Conservation (phyloP, 306 rosid genomes). For the Lupinus albus region DNA sequence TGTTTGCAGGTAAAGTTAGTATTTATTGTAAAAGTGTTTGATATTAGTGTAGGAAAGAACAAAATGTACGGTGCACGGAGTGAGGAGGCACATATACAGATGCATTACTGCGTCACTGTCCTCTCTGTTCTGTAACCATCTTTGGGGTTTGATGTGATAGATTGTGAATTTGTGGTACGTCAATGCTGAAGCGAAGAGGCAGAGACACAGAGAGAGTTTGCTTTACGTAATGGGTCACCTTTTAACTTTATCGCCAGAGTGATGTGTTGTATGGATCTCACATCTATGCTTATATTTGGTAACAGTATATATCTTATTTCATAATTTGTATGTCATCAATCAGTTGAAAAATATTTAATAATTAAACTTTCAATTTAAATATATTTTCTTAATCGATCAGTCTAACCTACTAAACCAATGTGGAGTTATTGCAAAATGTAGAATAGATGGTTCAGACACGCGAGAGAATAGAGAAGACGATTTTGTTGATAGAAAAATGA, state of each 20-base stretch:
- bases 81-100: constrained; percentile 19
- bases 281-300: not conserved
- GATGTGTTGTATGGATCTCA: not conserved
- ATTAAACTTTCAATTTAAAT: too few relatives aligned
- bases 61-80: constrained; percentile 23
- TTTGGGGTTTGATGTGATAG: constrained; percentile 29
- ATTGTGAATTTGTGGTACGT: constrained; percentile 21
- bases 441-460: too few relatives aligned
- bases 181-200: not conserved
- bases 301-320: too few relatives aligned
- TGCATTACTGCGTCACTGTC: constrained; percentile 38
- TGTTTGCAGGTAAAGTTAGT: too few relatives aligned
- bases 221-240: constrained; percentile 46
- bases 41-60: constrained; percentile 36
- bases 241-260: constrained; percentile 38
- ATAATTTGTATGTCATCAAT: too few relatives aligned
- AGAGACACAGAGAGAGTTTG: constrained; percentile 8
- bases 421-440: too few relatives aligned
- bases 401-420: too few relatives aligned
- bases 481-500: too few relatives aligned
- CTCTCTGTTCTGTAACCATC: constrained; percentile 29
- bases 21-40: constrained; percentile 17
- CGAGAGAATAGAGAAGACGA: too few relatives aligned
- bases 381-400: too few relatives aligned
- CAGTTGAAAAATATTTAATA: too few relatives aligned